Base-by-base conservation (phyloP, 768 basidiomycete genomes). In the Naganishia onofrii region DNA sequence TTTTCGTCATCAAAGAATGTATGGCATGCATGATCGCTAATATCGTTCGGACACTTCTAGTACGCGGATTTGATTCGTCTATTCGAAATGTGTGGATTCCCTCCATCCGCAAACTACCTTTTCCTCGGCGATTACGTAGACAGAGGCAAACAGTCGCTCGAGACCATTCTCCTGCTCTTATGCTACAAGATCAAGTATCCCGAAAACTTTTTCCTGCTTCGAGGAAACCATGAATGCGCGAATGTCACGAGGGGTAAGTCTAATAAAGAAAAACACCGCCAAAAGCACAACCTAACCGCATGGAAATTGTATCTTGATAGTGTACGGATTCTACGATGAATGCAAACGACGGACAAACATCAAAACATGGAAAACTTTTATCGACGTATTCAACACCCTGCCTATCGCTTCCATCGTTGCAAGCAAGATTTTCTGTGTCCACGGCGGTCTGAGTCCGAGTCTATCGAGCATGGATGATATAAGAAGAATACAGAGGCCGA, bases 151-250 rank as follows among this genome's bases (percentile, higher is more conserved):
- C 95, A 98, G 83, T 93, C 91, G 77, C 87, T 99, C 71, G 96
- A 99, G 82, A 98, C 96, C 19, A 98, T 99, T 78, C 87, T 98
- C 29, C 87, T 99, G 58, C 85, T 99, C 48, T 84, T 98, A 51
- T 98, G 96, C 82, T 98, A 97, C 88, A 99, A 99, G 85, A 92
- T 99, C 84, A 98, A 98, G 82, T 99, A 94, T 82, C 96, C 96
- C 9, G 96, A 99, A 84, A 98, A 98, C 84, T 98, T 99, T 84
- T 98, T 98, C 85, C 85, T 99, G 46, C 83, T 99, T 66, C 87
- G 96, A 77, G 96, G 96, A 52, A 99, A 99, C 81, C 96, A 99
- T 81, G 96, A 99, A 84, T 97, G 95, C 79, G 96, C 96, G 56
- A 98, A 98, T 78, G 96, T 99, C 66, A 99, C 96, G 67, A 85